These are phyloP conservation scores for Acacia crassicarpa DNA, from an alignment of 306 rosid genomes.

Conservation along the genomic window DNA sequence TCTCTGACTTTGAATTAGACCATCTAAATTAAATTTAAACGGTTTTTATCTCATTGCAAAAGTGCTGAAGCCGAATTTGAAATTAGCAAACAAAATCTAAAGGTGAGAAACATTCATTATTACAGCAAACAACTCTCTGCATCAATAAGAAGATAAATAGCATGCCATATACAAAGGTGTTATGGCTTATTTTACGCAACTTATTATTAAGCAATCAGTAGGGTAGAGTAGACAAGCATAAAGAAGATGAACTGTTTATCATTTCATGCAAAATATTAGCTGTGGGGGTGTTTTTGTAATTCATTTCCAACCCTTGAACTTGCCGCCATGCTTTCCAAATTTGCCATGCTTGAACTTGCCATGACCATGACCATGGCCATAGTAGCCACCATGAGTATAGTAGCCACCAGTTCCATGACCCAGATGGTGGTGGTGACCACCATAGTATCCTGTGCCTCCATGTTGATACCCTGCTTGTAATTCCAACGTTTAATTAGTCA, in stretches of 20 bases:
- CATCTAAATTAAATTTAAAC: background rate
- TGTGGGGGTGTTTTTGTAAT: background rate
- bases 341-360: background rate
- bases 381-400: background rate
- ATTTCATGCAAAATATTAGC: background rate
- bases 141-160: background rate
- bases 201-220: background rate
- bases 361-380: background rate
- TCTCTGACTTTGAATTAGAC: background rate
- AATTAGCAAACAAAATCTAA: background rate
- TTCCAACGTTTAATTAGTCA: background rate
- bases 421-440: background rate
- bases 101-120: background rate
- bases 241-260: background rate
- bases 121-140: background rate
- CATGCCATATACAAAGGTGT: background rate
- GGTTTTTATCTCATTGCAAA: background rate
- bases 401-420: background rate
- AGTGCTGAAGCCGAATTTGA: background rate
- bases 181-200: background rate
- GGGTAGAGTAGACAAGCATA: background rate
- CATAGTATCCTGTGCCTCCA: background rate
- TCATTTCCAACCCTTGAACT: constrained; percentile 13
- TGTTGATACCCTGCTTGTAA: background rate
- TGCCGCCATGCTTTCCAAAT: background rate